These are phyloP conservation scores for Penicillium bovifimosum DNA, from an alignment of 495 filamentous ascomycete species.

Conservation along the genomic window DNA sequence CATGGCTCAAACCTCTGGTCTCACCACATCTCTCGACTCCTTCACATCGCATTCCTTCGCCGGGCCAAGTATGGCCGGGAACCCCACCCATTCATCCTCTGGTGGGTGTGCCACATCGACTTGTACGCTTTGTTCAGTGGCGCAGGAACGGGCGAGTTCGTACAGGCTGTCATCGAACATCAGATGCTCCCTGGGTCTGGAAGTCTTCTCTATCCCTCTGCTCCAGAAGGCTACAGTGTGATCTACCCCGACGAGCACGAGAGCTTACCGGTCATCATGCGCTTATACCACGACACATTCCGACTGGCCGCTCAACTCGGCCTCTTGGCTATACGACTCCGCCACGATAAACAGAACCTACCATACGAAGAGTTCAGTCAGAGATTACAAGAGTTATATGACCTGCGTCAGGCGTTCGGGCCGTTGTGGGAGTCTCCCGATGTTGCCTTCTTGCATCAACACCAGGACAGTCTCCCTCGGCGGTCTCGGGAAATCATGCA, in stretches of 20 bases:
- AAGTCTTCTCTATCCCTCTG: conserved; percentile 29
- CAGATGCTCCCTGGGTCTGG: conserved; percentile 44
- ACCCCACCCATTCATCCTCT: conserved; percentile 48
- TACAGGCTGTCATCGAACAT: conserved; percentile 40
- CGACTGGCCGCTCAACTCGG: conserved; percentile 38
- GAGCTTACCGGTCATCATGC: conserved; percentile 37
- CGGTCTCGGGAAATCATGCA: conserved; percentile 41
- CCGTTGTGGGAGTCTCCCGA: conserved; percentile 39
- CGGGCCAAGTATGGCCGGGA: conserved; percentile 43
- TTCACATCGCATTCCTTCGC: conserved; percentile 45
- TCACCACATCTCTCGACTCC: conserved; percentile 50
- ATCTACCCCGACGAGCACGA: conserved; percentile 34
- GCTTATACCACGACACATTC: conserved; percentile 41
- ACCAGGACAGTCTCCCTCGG: conserved; percentile 35
- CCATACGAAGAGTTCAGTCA: conserved; percentile 14
- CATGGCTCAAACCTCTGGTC: conserved; percentile 49
- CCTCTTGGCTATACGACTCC: conserved; percentile 35
- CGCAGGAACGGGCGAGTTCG: conserved; percentile 47
- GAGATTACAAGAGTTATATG: conserved; percentile 20
- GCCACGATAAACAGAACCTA: conserved; percentile 19
- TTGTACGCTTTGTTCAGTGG: conserved; percentile 52
- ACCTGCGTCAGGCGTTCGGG: conserved; percentile 35
- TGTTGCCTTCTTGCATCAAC: conserved; percentile 29
- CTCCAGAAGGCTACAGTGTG: conserved; percentile 22
- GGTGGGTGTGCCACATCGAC: conserved; percentile 53